A percentile compares a stretch with the other conserved stretches of the same genome.
These are phyloP conservation scores for Chaetomium globosum DNA, from an alignment of 2,329 filamentous ascomycete species.

Conservation along the genomic window DNA sequence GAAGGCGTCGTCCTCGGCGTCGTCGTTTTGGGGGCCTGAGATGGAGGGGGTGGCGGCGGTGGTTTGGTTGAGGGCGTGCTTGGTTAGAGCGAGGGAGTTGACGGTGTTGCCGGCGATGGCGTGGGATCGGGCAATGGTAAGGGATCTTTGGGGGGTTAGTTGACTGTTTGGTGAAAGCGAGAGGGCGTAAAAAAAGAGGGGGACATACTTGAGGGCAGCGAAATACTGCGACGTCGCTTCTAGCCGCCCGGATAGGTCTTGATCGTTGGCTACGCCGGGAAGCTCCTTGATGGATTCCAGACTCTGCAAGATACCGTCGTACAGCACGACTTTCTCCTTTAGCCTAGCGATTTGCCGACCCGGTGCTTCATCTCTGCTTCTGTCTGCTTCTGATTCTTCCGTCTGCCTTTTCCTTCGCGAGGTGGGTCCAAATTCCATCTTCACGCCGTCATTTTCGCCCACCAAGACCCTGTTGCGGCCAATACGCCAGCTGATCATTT, in stretches of 20 bases:
- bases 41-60: constrained; percentile 54
- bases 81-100: constrained; percentile 83
- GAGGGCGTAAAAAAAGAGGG: background rate
- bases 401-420: constrained; percentile 49
- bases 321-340: constrained; percentile 84
- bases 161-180: background rate
- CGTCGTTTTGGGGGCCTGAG: constrained; percentile 41
- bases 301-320: constrained; percentile 88
- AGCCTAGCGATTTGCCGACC: constrained; percentile 77
- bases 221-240: constrained; percentile 81
- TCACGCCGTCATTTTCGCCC: constrained; percentile 76
- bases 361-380: constrained; percentile 63
- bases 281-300: constrained; percentile 87
- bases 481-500: constrained; percentile 91
- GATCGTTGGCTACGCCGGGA: constrained; percentile 84
- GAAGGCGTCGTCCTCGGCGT: constrained; percentile 42
- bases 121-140: constrained; percentile 85
- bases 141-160: constrained; percentile 52
- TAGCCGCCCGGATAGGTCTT: constrained; percentile 74
- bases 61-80: constrained; percentile 68
- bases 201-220: constrained; percentile 74
- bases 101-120: constrained; percentile 69
- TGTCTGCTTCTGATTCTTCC: constrained; percentile 46
- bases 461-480: constrained; percentile 88
- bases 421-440: constrained; percentile 52